Percentiles rank a stretch among this genome's conserved stretches.
Evolutionary conservation across 305 asterid genomes (phyloP).

Genomic region (Fraxinus platypoda): DNA sequence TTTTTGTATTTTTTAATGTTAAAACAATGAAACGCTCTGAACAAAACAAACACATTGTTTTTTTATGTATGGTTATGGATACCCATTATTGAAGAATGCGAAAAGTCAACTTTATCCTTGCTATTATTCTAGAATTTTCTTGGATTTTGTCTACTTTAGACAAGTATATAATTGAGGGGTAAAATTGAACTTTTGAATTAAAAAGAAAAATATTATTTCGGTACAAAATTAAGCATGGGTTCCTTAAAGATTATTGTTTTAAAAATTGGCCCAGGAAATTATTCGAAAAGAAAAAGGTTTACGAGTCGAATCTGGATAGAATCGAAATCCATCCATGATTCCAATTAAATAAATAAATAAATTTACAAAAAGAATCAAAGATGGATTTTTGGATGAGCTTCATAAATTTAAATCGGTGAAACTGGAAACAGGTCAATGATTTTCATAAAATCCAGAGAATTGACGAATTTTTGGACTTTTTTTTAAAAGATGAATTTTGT

Average conservation of each 20-base stretch:
- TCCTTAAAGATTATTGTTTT: neutral
- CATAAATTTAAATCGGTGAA: neutral
- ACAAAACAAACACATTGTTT: neutral
- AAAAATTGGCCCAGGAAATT: neutral
- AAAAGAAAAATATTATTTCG: neutral
- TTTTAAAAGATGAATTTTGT: neutral
- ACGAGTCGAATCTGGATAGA: neutral
- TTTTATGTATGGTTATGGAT: slow-evolving; percentile 38
- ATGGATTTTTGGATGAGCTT: neutral
- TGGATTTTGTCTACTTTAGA: slow-evolving; percentile 3
- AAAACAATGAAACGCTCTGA: neutral
- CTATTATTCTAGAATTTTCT: neutral
- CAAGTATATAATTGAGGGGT: neutral
- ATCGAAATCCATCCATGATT: neutral
- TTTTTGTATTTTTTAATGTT: slow-evolving; percentile 28
- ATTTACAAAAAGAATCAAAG: neutral
- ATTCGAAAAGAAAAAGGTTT: neutral
- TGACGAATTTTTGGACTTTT: no score
- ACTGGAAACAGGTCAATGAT: no score
- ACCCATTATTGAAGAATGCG: slow-evolving; percentile 28
- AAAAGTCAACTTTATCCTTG: slow-evolving; percentile 35
- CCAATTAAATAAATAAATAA: no score
- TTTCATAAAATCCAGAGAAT: no score
- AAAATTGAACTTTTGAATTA: neutral
- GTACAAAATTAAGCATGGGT: no score